Evolutionary conservation across 2,329 filamentous ascomycete genomes (phyloP), one percentile per base, ranked within the genome.

Genomic region (Malbranchea zuffiana): DNA sequence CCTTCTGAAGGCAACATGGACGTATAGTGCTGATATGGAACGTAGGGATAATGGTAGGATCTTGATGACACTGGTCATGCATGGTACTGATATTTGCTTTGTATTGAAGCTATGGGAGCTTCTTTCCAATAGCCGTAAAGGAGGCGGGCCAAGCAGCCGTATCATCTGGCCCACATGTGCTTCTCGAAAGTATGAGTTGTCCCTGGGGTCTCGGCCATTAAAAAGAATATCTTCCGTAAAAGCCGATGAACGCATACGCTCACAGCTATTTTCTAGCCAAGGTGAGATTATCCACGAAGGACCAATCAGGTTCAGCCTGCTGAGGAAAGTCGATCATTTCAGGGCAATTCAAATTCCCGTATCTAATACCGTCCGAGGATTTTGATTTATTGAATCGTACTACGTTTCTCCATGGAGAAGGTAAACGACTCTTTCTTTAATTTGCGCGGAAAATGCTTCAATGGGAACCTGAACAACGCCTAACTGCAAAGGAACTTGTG

Each of bases 401-500:
- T 4, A 29, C 37, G 2, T 39, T 39, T 16, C 39, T 42, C 12
- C 23, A 43, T 10, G 43, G 40, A 7, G 52, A 18, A 54, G 55
- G 43, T 10, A 44, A 46, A 26, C 37, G 37, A 15, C 26, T 42
- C 11, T 59, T 56, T 35, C 38, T 57, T 8, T 26, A 34, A 6
- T 57, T 60, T 29, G 44, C 51, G 30, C 35, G 46, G 24, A 39
- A 37, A 17, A 58, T 58, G 52, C 35, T 59, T 11, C 40, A 44
- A 36, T 60, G 56, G 56, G 29, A 44, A 6, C 52, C 54, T 4
- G 51, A 57, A 35, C 45, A 58, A 16, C 42, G 54, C 20, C 43
- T 42, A 20, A 48, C 50, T 1, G 53, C 56, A 8, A 47, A 46
- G 37, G 47, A 60, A 40, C 45, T 60, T 6, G 29, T 53, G 2